Conservation (phyloP, 805 yeast genomes). For the Yamadazyma paraphyllophila region DNA sequence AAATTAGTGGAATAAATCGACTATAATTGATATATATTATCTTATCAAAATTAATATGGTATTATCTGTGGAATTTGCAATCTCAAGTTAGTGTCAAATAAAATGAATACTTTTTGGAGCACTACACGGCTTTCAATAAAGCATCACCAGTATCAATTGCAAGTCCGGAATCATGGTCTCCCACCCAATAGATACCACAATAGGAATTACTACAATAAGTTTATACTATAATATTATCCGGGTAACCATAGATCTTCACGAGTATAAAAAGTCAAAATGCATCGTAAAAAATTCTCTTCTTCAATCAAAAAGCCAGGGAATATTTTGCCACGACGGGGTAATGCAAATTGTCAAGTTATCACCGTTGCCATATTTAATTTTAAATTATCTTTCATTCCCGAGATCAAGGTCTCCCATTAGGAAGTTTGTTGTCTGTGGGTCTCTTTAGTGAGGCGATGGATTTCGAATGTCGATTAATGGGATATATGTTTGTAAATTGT, state of each 20-base stretch:
- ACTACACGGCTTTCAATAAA: too few species aligned
- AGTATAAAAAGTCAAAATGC: slow-evolving; percentile 7
- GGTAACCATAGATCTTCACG: slow-evolving; percentile 3
- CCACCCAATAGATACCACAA: too few species aligned
- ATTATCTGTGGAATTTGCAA: too few species aligned
- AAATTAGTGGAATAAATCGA: too few species aligned
- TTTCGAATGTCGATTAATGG: slow-evolving; percentile 60
- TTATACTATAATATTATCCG: not conserved
- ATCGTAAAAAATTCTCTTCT: slow-evolving; percentile 17
- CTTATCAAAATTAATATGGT: too few species aligned
- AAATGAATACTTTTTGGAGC: too few species aligned
- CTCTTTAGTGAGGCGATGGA: slow-evolving; percentile 54
- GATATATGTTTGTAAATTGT: slow-evolving; percentile 28
- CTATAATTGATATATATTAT: too few species aligned
- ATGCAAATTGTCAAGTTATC: slow-evolving; percentile 58
- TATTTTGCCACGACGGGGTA: slow-evolving; percentile 67
- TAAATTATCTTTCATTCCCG: slow-evolving; percentile 43
- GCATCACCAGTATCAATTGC: too few species aligned
- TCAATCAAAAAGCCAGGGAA: slow-evolving; percentile 63
- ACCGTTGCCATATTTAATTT: slow-evolving; percentile 60
- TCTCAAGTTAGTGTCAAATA: too few species aligned
- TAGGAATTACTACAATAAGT: not conserved
- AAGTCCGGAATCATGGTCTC: too few species aligned
- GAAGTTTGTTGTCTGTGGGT: slow-evolving; percentile 57
- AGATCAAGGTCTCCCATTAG: slow-evolving; percentile 53